Evolutionary conservation across 352 stramenopile species (phyloP), one percentile per base, ranked within the genome.

Genomic region (Phytophthora chlamydospora): DNA sequence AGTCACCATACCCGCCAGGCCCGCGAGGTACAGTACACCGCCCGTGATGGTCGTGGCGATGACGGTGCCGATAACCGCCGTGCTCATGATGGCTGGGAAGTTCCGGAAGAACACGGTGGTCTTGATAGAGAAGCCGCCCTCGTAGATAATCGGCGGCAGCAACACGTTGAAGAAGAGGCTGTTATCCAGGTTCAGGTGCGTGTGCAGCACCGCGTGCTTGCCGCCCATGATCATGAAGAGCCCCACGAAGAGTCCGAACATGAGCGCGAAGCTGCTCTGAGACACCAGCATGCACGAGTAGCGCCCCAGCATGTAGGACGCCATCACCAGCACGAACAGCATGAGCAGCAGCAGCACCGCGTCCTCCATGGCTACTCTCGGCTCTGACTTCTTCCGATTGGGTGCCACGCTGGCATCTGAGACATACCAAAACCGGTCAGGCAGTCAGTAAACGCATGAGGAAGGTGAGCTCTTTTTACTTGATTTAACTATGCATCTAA

Each of bases 121-220:
- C 73, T 95, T 95, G 68, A 93, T 85, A 32, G 86, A 93, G 68
- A 95, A 95, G 34, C 86, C 86, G 35, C 77, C 83, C 66, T 95
- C 84, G 69, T 93, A 95, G 69, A 95, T 95, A 66, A 95, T 95
- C 19, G 86, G 86, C 29, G 86, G 86, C 60, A 95, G 65, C 55
- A 95, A 59, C 27, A 95, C 85, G 70, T 95, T 81, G 50, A 95
- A 95, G 71, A 95, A 95, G 51, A 95, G 78, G 52, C 83, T 90
- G 73, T 93, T 95, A 70, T 90, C 83, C 49, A 95, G 73, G 68
- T 93, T 93, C 65, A 95, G 65, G 59, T 93, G 86, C 46, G 72
- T 85, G 51, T 89, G 76, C 16, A 93, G 75, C 60, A 71, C 73
- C 42, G 75, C 82, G 53, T 85, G 75, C 46, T 85, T 87, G 50